Percentiles rank a stretch among this genome's conserved stretches.
Conservation (phyloP, 2,329 filamentous ascomycete genomes). For the Falciphora oryzae region DNA sequence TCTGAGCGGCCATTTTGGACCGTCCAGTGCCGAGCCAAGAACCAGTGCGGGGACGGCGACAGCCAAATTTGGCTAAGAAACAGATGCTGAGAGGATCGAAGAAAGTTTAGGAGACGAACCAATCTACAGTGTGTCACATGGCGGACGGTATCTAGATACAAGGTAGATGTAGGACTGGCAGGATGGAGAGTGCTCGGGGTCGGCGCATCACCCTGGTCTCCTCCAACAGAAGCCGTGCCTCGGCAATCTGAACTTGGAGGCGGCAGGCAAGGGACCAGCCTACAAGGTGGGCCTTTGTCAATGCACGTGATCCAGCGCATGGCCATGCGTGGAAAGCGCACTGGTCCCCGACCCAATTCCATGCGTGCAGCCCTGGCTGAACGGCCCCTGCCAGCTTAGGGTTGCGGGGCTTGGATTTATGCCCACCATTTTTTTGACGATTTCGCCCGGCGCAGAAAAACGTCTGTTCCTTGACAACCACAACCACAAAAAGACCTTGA, state of each 20-base stretch:
- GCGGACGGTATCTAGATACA: neutral
- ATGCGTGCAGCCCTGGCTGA: slow-evolving; percentile 8
- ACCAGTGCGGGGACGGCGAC: too few species aligned
- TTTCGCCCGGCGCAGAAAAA: slow-evolving; percentile 13
- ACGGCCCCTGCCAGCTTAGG: slow-evolving; percentile 20
- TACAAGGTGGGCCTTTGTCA: neutral
- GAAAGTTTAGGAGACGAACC: neutral
- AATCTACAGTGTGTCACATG: neutral
- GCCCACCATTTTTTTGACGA: slow-evolving; percentile 26
- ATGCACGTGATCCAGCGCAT: neutral
- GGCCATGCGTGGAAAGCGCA: neutral
- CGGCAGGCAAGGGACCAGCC: too few species aligned
- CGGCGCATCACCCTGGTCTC: slow-evolving; percentile 4
- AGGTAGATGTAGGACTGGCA: neutral
- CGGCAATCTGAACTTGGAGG: neutral
- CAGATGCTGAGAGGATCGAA: slow-evolving; percentile 19
- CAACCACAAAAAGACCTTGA: slow-evolving; percentile 21
- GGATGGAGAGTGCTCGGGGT: neutral
- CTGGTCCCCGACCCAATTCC: slow-evolving; percentile 27
- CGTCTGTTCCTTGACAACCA: slow-evolving; percentile 23
- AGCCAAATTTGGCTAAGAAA: slow-evolving; percentile 14
- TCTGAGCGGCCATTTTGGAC: slow-evolving; percentile 34
- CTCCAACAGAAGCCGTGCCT: neutral
- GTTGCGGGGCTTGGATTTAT: slow-evolving; percentile 29
- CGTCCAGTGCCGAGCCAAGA: slow-evolving; percentile 22